Evolutionary conservation across 805 yeast species (phyloP), one percentile per base, ranked within the genome.

Genomic region (Ogataea allantospora): DNA sequence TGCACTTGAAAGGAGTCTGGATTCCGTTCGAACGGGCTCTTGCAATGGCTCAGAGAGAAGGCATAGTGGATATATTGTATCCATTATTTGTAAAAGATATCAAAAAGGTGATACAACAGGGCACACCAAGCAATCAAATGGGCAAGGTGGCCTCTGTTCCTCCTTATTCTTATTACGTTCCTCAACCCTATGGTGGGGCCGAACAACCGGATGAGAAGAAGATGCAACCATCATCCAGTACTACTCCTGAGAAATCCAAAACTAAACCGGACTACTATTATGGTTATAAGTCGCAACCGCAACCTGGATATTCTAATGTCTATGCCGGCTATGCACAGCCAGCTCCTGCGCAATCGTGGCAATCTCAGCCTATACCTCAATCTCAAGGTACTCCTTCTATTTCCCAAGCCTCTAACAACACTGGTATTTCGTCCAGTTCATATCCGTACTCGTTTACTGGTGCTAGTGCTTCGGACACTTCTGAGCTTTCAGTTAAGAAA

Each of bases 1-100:
- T 80, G 85, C 83, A 80, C 57, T 64, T 80, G 46, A 80, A 80
- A 55, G 87, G 87, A 30, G 87, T 80, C 25, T 80, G 87, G 87
- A 79, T 80, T 35, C 87, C 87, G 5, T 80, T 80, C 57, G 86
- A 80, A 53, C 65, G 86, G 38, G 87, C 86, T 2, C 60, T 80
- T 24, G 77, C 80, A 25, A 71, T 80, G 73, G 85, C 85, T 10
- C 81, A 79, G 58, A 66, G 81, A 38, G 86, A 80, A 57, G 78
- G 78, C 24, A 79, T 77, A 34, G 78, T 75, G 15, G 81, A 77
- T 48, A 57, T 71, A 27, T 57, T 77, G 33, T 77, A 77, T 49
- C 82, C 82, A 2, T 60, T 77, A 33, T 77, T 77, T 55, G 85
- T 79, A 30, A 75, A 83, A 53, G 85, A 80, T 57, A 80, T 80